Percentiles rank a stretch among this genome's conserved stretches.
Conservation (phyloP, 225 moss, liverwort and hornwort genomes). For the Marchantia paleacea region DNA sequence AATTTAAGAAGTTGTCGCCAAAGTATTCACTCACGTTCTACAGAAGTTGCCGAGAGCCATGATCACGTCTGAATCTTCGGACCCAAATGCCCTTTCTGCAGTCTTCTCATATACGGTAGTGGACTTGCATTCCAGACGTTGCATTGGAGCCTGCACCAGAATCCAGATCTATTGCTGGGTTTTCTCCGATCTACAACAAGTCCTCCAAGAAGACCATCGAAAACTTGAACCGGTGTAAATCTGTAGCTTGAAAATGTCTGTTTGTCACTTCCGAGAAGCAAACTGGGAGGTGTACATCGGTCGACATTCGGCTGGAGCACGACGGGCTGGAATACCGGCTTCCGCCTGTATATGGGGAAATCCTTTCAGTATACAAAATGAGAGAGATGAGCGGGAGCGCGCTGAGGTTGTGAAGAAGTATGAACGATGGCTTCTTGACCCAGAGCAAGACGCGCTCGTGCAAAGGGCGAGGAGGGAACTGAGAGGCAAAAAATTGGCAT, state of each 20-base stretch:
- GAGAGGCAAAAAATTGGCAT: slow-evolving; percentile 11
- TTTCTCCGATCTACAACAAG: too few species aligned
- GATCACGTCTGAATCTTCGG: too few species aligned
- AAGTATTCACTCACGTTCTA: too few species aligned
- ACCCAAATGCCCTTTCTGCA: too few species aligned
- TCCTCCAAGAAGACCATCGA: too few species aligned
- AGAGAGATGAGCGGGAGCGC: slow-evolving; percentile 12
- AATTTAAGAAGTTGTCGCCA: too few species aligned
- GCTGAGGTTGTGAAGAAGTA: slow-evolving; percentile 12
- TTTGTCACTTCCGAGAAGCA: slow-evolving; percentile 11
- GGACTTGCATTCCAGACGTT: too few species aligned
- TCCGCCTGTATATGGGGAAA: slow-evolving; percentile 12
- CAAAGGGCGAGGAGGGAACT: slow-evolving; percentile 6
- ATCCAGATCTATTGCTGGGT: too few species aligned
- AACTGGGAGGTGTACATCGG: slow-evolving; percentile 19
- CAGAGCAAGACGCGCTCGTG: neutral
- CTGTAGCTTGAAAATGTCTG: neutral
- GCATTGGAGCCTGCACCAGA: too few species aligned
- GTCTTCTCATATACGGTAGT: too few species aligned
- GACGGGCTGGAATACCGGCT: slow-evolving; percentile 6
- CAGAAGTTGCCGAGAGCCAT: too few species aligned
- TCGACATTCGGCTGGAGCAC: slow-evolving; percentile 6
- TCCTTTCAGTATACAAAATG: slow-evolving; percentile 5
- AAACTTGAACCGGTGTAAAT: neutral
- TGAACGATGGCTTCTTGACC: slow-evolving; percentile 17